Conservation (phyloP, 805 yeast genomes). For the Pichia scutulata region DNA sequence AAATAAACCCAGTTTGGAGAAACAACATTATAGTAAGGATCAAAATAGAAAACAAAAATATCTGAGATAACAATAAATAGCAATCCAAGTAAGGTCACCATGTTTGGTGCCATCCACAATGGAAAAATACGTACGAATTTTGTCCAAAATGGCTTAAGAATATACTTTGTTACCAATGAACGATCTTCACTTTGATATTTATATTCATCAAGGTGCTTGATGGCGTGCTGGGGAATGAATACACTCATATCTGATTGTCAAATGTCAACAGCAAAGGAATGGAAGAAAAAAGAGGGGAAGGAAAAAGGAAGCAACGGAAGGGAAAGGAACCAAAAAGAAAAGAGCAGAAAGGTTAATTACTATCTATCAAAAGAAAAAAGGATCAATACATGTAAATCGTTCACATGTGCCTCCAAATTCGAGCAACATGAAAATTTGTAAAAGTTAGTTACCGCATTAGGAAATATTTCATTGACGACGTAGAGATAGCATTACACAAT, state of each 20-base stretch:
- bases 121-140: slow-evolving; percentile 72
- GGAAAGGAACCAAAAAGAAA: not conserved
- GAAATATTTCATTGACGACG: not conserved
- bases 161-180: slow-evolving; percentile 64
- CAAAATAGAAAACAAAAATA: slow-evolving; percentile 57
- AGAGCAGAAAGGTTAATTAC: too few relatives aligned
- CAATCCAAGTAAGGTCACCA: slow-evolving; percentile 76
- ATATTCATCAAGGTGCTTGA: slow-evolving; percentile 12
- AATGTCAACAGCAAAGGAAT: not conserved
- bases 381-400: too few relatives aligned
- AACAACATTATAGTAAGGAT: slow-evolving; percentile 54
- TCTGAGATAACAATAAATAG: slow-evolving; percentile 61
- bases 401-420: too few relatives aligned
- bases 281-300: not conserved
- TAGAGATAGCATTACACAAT: not conserved
- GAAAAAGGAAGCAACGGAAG: not conserved
- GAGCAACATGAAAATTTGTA: too few relatives aligned
- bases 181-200: slow-evolving; percentile 71
- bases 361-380: too few relatives aligned
- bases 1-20: slow-evolving; percentile 74
- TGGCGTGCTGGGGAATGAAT: slow-evolving; percentile 9
- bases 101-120: slow-evolving; percentile 84
- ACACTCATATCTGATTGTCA: slow-evolving; percentile 7
- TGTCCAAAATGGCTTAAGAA: slow-evolving; percentile 79
- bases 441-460: not conserved